Evolutionary conservation across 352 stramenopile genomes (phyloP).

Genomic region (Globisporangium spiculum): DNA sequence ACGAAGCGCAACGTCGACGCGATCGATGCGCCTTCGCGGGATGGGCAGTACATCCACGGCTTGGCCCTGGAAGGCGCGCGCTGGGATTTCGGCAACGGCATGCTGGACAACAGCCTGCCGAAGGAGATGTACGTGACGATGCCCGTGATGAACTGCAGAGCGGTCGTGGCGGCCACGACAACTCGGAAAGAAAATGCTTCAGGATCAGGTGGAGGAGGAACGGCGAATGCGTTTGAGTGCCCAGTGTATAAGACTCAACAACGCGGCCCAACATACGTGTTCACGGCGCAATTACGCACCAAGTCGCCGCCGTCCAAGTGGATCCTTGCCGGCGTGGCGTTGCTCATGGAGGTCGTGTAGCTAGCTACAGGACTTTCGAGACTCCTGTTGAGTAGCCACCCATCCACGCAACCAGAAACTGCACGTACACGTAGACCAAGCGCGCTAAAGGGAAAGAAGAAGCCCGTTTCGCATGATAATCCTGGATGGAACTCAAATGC

Average conservation of each 20-base stretch:
- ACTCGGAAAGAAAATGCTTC: background rate
- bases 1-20: constrained; percentile 85
- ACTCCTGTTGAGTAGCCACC: background rate
- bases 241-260: constrained; percentile 92
- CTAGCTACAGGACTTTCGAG: background rate
- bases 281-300: constrained; percentile 81
- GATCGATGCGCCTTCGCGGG: constrained; percentile 78
- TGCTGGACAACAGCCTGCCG: constrained; percentile 75
- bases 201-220: background rate
- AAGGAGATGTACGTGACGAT: constrained; percentile 92
- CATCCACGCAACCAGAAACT: background rate
- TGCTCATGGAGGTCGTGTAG: constrained; percentile 88
- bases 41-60: constrained; percentile 90
- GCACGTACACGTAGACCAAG: background rate
- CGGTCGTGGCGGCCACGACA: constrained; percentile 9
- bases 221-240: constrained; percentile 67
- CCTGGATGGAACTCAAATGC: background rate
- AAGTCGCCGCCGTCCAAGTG: constrained; percentile 88
- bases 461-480: background rate
- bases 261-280: constrained; percentile 88
- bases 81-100: constrained; percentile 79
- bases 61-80: constrained; percentile 89
- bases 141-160: constrained; percentile 89
- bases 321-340: constrained; percentile 86
- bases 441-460: background rate